Evolutionary conservation across 805 yeast genomes (phyloP).

Genomic region (Sungouiozyma ichnusensis): DNA sequence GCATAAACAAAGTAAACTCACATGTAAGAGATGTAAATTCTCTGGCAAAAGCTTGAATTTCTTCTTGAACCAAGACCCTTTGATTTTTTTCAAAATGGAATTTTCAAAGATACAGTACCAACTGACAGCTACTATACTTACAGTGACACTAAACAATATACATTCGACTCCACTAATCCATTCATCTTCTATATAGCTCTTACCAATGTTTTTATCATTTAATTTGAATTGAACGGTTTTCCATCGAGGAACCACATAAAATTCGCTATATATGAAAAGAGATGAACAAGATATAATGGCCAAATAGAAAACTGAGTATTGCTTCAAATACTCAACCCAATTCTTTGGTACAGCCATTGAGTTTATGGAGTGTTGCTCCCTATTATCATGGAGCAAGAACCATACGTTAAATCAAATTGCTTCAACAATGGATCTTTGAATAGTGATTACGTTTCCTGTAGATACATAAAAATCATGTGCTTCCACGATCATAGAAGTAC

Average conservation of each 20-base stretch:
- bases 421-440: too few species aligned
- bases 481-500: too few species aligned
- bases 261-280: slow-evolving; percentile 11
- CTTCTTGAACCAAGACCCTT: slow-evolving; percentile 5
- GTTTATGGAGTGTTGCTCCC: not conserved
- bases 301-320: slow-evolving; percentile 8
- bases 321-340: slow-evolving; percentile 4
- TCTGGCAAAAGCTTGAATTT: slow-evolving; percentile 14
- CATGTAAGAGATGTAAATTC: slow-evolving; percentile 16
- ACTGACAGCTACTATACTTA: slow-evolving; percentile 4
- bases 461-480: too few species aligned
- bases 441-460: too few species aligned
- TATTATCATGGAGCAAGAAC: not conserved
- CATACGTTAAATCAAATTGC: too few species aligned
- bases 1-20: slow-evolving; percentile 13
- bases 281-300: slow-evolving; percentile 7
- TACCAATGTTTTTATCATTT: slow-evolving; percentile 11
- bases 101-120: slow-evolving; percentile 12
- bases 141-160: slow-evolving; percentile 11
- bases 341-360: not conserved
- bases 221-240: slow-evolving; percentile 8
- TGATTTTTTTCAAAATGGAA: slow-evolving; percentile 3
- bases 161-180: slow-evolving; percentile 15
- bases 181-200: slow-evolving; percentile 14
- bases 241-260: slow-evolving; percentile 11